These are phyloP conservation scores for Mariannaea elegans DNA, from an alignment of 2,329 filamentous ascomycete genomes.

Conservation along the genomic window DNA sequence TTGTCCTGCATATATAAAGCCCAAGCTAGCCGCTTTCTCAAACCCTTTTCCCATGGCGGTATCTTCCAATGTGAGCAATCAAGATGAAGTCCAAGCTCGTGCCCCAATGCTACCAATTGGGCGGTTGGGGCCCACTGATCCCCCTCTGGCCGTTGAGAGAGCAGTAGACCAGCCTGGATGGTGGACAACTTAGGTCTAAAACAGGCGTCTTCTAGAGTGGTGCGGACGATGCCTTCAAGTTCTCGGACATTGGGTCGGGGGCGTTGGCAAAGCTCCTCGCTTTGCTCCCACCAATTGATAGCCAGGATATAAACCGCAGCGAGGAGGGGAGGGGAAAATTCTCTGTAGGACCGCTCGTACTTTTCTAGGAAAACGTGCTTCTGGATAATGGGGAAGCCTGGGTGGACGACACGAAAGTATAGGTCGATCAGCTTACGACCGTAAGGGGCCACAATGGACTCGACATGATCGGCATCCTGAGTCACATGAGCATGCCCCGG, in stretches of 20 bases:
- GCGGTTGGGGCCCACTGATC: conserved; percentile 87
- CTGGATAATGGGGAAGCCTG: conserved; percentile 83
- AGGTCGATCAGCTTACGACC: conserved; percentile 81
- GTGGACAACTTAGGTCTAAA: conserved; percentile 84
- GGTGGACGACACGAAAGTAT: conserved; percentile 84
- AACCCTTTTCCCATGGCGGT: conserved; percentile 83
- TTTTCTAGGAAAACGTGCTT: conserved; percentile 83
- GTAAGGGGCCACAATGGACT: conserved; percentile 78
- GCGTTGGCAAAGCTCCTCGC: conserved; percentile 69
- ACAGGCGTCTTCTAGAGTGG: conserved; percentile 79
- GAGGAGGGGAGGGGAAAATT: conserved; percentile 79
- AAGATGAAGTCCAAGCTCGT: conserved; percentile 88
- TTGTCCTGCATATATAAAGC: conserved; percentile 93
- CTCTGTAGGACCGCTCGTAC: conserved; percentile 75
- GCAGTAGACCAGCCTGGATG: conserved; percentile 77
- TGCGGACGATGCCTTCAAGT: conserved; percentile 77
- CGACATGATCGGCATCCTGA: conserved; percentile 76
- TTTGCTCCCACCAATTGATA: conserved; percentile 87
- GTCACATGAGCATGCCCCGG: conserved; percentile 75
- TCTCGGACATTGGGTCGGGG: conserved; percentile 77
- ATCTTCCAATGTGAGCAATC: conserved; percentile 91
- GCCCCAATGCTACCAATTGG: conserved; percentile 85
- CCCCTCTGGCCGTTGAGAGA: conserved; percentile 78
- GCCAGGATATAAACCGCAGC: conserved; percentile 86
- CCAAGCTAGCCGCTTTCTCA: conserved; percentile 89